Conservation (phyloP, 23 red algal species). For the Gracilaria domingensis region DNA sequence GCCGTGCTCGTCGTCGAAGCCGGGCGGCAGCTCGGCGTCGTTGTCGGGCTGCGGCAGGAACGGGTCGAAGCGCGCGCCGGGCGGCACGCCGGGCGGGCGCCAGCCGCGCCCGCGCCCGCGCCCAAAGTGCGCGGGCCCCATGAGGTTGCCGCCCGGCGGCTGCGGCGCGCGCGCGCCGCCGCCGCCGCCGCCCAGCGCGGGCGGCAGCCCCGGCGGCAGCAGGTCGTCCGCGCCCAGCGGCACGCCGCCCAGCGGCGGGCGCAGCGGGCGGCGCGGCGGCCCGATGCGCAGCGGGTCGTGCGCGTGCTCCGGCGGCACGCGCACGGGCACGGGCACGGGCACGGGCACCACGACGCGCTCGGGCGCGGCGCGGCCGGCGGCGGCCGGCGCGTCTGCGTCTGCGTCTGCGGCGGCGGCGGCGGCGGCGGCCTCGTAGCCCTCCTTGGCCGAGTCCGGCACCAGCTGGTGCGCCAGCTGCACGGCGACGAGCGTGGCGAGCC, state of each 20-base stretch:
- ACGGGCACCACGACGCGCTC: background rate
- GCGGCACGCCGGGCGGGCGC: slow-evolving; percentile 71
- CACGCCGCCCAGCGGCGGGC: slow-evolving; percentile 19
- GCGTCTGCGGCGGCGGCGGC: background rate
- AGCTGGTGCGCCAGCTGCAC: slow-evolving; percentile 79
- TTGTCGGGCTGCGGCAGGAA: slow-evolving; percentile 67
- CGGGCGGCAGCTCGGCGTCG: slow-evolving; percentile 50
- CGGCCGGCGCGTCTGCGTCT: no score
- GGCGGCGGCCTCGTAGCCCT: slow-evolving; percentile 81
- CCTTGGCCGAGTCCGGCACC: slow-evolving; percentile 88
- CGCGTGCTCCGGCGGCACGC: background rate
- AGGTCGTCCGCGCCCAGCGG: slow-evolving; percentile 46
- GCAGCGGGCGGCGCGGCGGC: background rate
- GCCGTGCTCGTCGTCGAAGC: slow-evolving; percentile 59
- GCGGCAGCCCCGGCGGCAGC: slow-evolving; percentile 44
- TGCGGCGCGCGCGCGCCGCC: slow-evolving; percentile 25
- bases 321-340: background rate
- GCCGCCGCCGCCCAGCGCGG: background rate
- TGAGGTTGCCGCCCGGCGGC: slow-evolving; percentile 70
- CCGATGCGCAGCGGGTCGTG: slow-evolving; percentile 37
- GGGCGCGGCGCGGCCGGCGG: background rate
- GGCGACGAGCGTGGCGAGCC: slow-evolving; percentile 72
- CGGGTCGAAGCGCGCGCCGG: slow-evolving; percentile 82
- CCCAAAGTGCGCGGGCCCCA: slow-evolving; percentile 72
- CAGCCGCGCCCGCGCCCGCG: slow-evolving; percentile 2